A percentile compares a stretch with the other conserved stretches of the same genome.
Evolutionary conservation across 1,284 basidiomycete species (phyloP).

Genomic region (Irpex rosettiformis): DNA sequence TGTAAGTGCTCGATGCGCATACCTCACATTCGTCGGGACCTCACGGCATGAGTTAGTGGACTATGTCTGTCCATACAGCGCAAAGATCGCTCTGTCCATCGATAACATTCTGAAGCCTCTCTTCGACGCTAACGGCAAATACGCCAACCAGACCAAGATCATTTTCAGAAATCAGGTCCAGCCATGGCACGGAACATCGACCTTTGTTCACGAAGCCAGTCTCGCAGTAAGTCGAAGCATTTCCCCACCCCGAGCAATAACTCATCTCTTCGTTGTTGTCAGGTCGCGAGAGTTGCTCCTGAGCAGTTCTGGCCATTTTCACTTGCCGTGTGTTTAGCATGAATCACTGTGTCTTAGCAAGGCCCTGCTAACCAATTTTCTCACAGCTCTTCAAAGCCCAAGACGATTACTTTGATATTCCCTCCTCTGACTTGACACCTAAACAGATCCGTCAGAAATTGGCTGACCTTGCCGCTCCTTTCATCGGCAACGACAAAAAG

Average conservation of each 20-base stretch:
- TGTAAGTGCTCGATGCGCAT: conserved; percentile 38
- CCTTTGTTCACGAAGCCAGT: conserved; percentile 77
- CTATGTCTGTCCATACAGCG: conserved; percentile 86
- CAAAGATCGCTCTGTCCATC: conserved; percentile 59
- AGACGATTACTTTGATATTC: conserved; percentile 76
- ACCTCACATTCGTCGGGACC: background rate
- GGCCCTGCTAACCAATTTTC: background rate
- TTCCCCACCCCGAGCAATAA: too few relatives aligned
- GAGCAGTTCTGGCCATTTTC: conserved; percentile 79
- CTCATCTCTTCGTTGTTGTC: too few relatives aligned
- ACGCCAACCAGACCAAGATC: conserved; percentile 75
- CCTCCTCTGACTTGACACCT: conserved; percentile 66
- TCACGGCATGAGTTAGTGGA: conserved; percentile 50
- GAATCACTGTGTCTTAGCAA: background rate
- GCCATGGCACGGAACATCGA: conserved; percentile 78
- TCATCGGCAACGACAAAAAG: conserved; percentile 45
- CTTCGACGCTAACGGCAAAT: conserved; percentile 59
- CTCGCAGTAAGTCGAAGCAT: conserved; percentile 79
- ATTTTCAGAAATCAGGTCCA: conserved; percentile 83
- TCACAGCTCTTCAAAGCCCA: conserved; percentile 74
- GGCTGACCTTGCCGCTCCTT: conserved; percentile 49
- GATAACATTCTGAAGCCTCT: conserved; percentile 59
- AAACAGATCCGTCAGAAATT: conserved; percentile 77
- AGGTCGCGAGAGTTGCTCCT: conserved; percentile 68
- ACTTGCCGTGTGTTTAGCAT: conserved; percentile 29